Conservation (phyloP, 371 early-diverging fungal species). For the Syncephalastrum racemosum region DNA sequence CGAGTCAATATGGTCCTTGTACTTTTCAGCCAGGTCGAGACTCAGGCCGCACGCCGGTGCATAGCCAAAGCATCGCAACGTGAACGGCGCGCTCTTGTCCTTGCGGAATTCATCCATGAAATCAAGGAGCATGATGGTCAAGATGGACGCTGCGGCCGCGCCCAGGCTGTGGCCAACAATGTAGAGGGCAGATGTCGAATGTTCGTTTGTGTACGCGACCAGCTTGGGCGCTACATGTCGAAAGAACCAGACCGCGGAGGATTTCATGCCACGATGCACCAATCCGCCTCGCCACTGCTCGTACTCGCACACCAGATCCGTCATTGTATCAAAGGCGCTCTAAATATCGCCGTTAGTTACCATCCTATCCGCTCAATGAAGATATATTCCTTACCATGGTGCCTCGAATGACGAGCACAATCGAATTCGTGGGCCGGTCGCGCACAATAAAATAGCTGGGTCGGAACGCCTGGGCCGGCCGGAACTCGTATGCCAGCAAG, state of each 20-base stretch:
- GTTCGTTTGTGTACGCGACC: conserved; percentile 64
- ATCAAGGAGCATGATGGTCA: conserved; percentile 76
- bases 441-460: conserved; percentile 81
- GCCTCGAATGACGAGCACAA: conserved; percentile 80
- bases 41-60: conserved; percentile 51
- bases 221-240: conserved; percentile 67
- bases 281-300: conserved; percentile 85
- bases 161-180: conserved; percentile 87
- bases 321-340: conserved; percentile 82
- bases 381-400: conserved; percentile 63
- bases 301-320: conserved; percentile 87
- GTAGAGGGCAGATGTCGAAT: conserved; percentile 58
- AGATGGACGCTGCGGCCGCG: conserved; percentile 75
- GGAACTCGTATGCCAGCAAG: conserved; percentile 76
- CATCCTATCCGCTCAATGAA: background rate
- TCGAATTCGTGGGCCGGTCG: conserved; percentile 67
- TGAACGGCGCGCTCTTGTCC: conserved; percentile 30
- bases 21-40: conserved; percentile 41
- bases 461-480: conserved; percentile 68
- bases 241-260: conserved; percentile 80
- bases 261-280: conserved; percentile 82
- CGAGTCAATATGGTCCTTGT: conserved; percentile 47
- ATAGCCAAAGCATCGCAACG: conserved; percentile 43
- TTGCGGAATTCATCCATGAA: conserved; percentile 56
- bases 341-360: conserved; percentile 12